Percentiles rank a stretch among this genome's conserved stretches.
Evolutionary conservation across 2,329 filamentous ascomycete genomes (phyloP).

Genomic region (Curvularia sp.): DNA sequence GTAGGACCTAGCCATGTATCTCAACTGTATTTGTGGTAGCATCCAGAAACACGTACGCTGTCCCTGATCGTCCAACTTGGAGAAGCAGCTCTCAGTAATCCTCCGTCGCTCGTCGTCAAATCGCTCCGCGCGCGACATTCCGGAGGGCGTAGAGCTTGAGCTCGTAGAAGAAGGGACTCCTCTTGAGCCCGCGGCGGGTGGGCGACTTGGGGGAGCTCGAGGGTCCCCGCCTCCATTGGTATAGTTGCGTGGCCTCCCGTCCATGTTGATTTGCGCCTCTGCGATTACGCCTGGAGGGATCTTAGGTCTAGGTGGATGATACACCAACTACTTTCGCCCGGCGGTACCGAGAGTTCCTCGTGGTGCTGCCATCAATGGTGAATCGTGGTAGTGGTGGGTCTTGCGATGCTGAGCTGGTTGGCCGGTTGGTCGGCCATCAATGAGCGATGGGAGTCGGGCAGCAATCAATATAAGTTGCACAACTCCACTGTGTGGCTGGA

Average conservation of each 20-base stretch:
- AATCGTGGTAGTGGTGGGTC: slow-evolving; percentile 24
- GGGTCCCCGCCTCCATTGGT: slow-evolving; percentile 38
- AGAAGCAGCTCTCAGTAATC: slow-evolving; percentile 94
- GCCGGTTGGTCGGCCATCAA: slow-evolving; percentile 11
- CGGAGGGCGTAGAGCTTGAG: slow-evolving; percentile 34
- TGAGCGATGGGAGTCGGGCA: slow-evolving; percentile 13
- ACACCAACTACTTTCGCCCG: slow-evolving; percentile 19
- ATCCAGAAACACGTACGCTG: slow-evolving; percentile 67
- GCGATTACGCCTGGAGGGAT: background rate
- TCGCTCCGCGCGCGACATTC: slow-evolving; percentile 70
- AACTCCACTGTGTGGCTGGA: background rate
- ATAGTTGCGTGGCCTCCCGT: slow-evolving; percentile 45
- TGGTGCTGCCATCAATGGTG: slow-evolving; percentile 32
- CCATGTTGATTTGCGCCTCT: slow-evolving; percentile 35
- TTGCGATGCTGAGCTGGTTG: slow-evolving; percentile 21
- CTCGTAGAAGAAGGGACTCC: slow-evolving; percentile 39
- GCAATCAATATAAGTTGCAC: background rate
- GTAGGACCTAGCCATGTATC: slow-evolving; percentile 2
- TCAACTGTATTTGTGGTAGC: background rate
- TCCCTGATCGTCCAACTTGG: slow-evolving; percentile 85
- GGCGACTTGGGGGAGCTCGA: slow-evolving; percentile 34
- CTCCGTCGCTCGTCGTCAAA: slow-evolving; percentile 97
- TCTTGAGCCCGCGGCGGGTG: slow-evolving; percentile 37
- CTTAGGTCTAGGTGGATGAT: background rate
- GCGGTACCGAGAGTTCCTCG: slow-evolving; percentile 25